Evolutionary conservation across 331 rosid genomes (phyloP).

Genomic region (Stylosanthes scabra): DNA sequence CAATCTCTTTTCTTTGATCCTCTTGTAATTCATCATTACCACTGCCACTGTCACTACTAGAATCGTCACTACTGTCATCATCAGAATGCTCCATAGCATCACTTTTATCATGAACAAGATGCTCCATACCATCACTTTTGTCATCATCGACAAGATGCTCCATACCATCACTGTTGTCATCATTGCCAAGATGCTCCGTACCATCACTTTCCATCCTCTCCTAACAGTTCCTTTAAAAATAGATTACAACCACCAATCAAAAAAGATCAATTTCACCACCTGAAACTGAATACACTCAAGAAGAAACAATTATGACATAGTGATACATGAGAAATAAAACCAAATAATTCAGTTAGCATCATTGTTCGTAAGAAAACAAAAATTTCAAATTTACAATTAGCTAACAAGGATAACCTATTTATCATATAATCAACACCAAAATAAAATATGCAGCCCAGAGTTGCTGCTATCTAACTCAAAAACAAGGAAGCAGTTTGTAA

Average conservation of each 20-base stretch:
- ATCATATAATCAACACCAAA: not conserved
- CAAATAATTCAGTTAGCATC: not conserved
- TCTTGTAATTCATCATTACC: not conserved
- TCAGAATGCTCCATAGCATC: not conserved
- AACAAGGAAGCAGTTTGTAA: not conserved
- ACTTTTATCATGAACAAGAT: not conserved
- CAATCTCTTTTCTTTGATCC: not conserved
- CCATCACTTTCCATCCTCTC: constrained; percentile 2
- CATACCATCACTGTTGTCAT: not conserved
- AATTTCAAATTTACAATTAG: not conserved
- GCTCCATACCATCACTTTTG: not conserved
- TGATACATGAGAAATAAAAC: not conserved
- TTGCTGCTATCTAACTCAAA: not conserved
- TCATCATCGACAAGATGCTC: not conserved
- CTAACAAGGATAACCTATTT: not conserved
- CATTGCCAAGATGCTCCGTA: not conserved
- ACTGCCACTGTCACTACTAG: not conserved
- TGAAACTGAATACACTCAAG: not conserved
- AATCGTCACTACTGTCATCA: not conserved
- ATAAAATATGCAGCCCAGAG: not conserved
- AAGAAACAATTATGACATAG: not conserved
- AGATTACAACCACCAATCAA: not conserved
- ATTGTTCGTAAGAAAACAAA: not conserved
- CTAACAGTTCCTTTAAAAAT: not conserved
- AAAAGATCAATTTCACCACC: not conserved